These are phyloP conservation scores for Pseudoturritis turrita DNA, from an alignment of 345 rosid species.

Conservation along the genomic window DNA sequence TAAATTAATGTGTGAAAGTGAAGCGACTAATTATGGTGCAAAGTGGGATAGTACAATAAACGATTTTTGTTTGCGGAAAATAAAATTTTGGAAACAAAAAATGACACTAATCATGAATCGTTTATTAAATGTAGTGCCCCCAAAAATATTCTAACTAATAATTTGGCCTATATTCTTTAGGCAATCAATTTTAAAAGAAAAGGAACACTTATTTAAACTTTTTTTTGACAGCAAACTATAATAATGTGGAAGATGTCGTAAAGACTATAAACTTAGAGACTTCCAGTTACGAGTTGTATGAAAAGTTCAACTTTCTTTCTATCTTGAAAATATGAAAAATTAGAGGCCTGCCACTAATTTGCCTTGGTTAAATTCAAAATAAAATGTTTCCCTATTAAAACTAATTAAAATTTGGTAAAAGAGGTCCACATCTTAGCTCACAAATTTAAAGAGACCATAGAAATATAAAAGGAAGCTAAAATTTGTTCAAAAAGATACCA, in stretches of 20 bases:
- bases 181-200: neutral
- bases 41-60: neutral
- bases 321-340: neutral
- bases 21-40: conserved; percentile 27
- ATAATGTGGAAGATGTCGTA: neutral
- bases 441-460: conserved; percentile 17
- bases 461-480: neutral
- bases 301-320: conserved; percentile 25
- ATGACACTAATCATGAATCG: conserved; percentile 2
- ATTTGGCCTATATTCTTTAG: neutral
- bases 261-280: conserved; percentile 3
- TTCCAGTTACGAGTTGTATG: conserved; percentile 15
- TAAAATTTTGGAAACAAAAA: neutral
- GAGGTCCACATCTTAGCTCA: conserved; percentile 8
- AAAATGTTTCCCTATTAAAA: neutral
- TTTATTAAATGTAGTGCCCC: neutral
- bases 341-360: conserved; percentile 29
- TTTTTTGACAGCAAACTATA: neutral
- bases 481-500: conserved; percentile 6
- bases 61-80: neutral
- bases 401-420: neutral
- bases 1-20: neutral
- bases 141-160: neutral
- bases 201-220: too few species aligned
- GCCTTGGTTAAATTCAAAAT: neutral